phyloP scores from a whole-genome alignment of 208 protist genomes.

The Trypanosoma rangeli region DNA sequence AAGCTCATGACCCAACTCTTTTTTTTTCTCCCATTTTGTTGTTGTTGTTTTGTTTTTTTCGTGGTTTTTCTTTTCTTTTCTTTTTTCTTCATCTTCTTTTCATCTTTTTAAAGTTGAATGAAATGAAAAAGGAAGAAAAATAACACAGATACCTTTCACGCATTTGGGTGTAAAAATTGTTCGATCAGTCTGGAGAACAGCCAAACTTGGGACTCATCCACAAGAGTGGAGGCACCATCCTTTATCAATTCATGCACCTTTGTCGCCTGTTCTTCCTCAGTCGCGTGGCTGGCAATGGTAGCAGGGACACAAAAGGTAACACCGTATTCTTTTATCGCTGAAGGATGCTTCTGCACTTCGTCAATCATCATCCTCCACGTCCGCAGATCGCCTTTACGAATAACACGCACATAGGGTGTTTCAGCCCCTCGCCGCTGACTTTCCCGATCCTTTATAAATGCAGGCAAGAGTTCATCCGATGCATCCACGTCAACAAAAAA shows the following conservation, averaged over 20 bases:
- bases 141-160: neutral
- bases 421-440: constrained; percentile 27
- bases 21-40: neutral
- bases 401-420: constrained; percentile 40
- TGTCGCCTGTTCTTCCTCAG: constrained; percentile 31
- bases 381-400: constrained; percentile 41
- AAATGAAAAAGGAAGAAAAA: neutral
- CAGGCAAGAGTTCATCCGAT: constrained; percentile 57
- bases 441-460: constrained; percentile 36
- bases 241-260: constrained; percentile 29
- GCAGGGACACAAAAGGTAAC: constrained; percentile 72
- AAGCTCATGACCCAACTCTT: neutral
- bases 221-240: constrained; percentile 19
- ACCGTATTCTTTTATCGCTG: constrained; percentile 49
- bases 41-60: too few species aligned
- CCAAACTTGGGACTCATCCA: constrained; percentile 27
- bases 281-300: constrained; percentile 34
- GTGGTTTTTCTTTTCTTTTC: neutral
- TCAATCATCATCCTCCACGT: constrained; percentile 47
- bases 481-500: constrained; percentile 79
- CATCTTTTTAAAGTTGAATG: neutral
- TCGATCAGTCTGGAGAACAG: constrained; percentile 30
- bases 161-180: constrained; percentile 9
- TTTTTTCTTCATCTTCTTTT: neutral
- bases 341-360: constrained; percentile 38